A percentile compares a stretch with the other conserved stretches of the same genome.
phyloP scores from a whole-genome alignment of 495 filamentous ascomycete species.

The Daldinia decipiens region DNA sequence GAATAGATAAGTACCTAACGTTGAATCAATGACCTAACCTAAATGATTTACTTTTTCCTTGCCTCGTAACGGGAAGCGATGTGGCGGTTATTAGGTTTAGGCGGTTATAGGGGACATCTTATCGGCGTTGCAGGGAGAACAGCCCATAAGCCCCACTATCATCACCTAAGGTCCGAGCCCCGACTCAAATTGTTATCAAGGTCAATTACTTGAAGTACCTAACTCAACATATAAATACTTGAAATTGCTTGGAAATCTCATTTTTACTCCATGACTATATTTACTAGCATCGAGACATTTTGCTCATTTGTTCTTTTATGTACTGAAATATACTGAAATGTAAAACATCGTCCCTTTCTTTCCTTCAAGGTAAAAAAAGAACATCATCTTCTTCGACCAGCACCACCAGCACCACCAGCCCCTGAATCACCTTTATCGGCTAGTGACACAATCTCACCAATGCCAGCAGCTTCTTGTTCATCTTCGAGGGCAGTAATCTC shows the following conservation, averaged over 20 bases:
- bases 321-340: not conserved
- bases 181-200: too few relatives aligned
- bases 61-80: not conserved
- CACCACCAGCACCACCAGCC: slow-evolving; percentile 66
- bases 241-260: too few relatives aligned
- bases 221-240: not conserved
- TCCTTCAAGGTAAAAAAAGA: not conserved
- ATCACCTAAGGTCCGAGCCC: not conserved
- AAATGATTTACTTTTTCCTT: not conserved
- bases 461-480: slow-evolving; percentile 94
- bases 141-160: slow-evolving; percentile 21
- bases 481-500: slow-evolving; percentile 93
- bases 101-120: not conserved
- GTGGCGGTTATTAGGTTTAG: slow-evolving; percentile 5
- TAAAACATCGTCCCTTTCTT: too few relatives aligned
- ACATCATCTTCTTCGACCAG: slow-evolving; percentile 66
- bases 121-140: slow-evolving; percentile 12
- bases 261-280: not conserved
- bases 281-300: not conserved
- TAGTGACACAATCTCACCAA: slow-evolving; percentile 92
- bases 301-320: not conserved
- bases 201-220: not conserved
- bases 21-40: not conserved
- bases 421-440: slow-evolving; percentile 70
- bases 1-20: not conserved